Conservation (phyloP, 805 yeast species). For the Teunomyces lycoperdinae region DNA sequence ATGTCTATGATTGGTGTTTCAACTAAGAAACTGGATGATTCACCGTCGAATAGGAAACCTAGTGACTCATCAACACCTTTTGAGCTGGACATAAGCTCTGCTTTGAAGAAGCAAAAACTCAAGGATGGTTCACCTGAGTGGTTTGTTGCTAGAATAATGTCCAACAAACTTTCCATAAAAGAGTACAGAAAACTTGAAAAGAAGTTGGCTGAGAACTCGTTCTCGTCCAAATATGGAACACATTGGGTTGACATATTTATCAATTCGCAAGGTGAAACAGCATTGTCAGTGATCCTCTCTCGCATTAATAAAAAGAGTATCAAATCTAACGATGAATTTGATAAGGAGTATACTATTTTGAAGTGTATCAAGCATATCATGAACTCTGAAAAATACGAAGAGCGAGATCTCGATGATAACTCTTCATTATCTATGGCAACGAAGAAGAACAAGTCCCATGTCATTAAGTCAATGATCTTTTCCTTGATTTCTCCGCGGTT, state of each 20-base stretch:
- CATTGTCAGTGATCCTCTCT: conserved; percentile 36
- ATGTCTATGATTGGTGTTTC: conserved; percentile 9
- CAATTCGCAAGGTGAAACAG: conserved; percentile 44
- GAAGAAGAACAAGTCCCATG: conserved; percentile 25
- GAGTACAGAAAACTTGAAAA: conserved; percentile 36
- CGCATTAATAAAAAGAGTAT: conserved; percentile 40
- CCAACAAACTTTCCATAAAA: conserved; percentile 28
- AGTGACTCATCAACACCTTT: conserved; percentile 9
- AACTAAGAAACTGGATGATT: conserved; percentile 4
- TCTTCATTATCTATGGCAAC: conserved; percentile 8
- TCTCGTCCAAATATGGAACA: conserved; percentile 16
- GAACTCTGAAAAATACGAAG: conserved; percentile 21
- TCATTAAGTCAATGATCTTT: conserved; percentile 35
- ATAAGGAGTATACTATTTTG: conserved; percentile 36
- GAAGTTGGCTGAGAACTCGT: conserved; percentile 22
- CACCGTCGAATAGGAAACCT: conserved; percentile 10
- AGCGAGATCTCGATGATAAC: conserved; percentile 9
- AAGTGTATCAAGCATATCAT: conserved; percentile 36
- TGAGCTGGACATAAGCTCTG: conserved; percentile 10
- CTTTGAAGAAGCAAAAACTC: conserved; percentile 20
- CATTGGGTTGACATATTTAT: conserved; percentile 32
- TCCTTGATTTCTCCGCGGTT: conserved; percentile 41
- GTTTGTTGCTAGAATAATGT: conserved; percentile 37
- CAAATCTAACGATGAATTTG: conserved; percentile 44
- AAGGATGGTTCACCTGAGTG: conserved; percentile 42